Conservation (phyloP, 352 stramenopile genomes). For the Phytophthora parvispora region DNA sequence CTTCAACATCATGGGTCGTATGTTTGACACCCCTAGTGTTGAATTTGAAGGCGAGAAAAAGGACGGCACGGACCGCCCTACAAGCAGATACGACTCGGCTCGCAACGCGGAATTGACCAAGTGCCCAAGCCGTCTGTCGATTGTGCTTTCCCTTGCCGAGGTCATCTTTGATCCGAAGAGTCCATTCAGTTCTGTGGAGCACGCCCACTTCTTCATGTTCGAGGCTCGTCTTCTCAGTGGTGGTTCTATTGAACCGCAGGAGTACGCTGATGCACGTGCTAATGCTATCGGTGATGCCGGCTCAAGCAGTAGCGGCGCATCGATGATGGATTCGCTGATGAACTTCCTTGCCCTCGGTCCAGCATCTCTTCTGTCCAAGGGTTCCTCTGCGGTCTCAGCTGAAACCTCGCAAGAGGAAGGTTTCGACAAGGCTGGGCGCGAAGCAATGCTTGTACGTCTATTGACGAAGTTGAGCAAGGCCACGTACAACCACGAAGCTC, state of each 20-base stretch:
- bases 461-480: conserved; percentile 88
- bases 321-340: conserved; percentile 92
- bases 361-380: conserved; percentile 64
- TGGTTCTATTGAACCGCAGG: conserved; percentile 82
- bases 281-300: conserved; percentile 59
- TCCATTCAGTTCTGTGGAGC: conserved; percentile 83
- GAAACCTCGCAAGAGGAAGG: conserved; percentile 82
- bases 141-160: conserved; percentile 85
- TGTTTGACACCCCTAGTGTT: conserved; percentile 87
- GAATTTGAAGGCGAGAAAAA: conserved; percentile 91
- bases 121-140: conserved; percentile 85
- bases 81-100: conserved; percentile 81
- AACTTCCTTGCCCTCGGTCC: conserved; percentile 88
- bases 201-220: conserved; percentile 93
- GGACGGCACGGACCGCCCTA: conserved; percentile 60
- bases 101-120: conserved; percentile 78
- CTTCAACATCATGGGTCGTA: conserved; percentile 82
- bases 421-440: conserved; percentile 83
- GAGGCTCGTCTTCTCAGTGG: conserved; percentile 88
- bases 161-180: conserved; percentile 79
- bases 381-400: conserved; percentile 44
- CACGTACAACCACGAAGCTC: conserved; percentile 79
- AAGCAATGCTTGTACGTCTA: conserved; percentile 88
- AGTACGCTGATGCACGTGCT: conserved; percentile 81
- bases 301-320: conserved; percentile 50